Conservation (phyloP, 345 rosid genomes). For the Melastoma malabathricum region DNA sequence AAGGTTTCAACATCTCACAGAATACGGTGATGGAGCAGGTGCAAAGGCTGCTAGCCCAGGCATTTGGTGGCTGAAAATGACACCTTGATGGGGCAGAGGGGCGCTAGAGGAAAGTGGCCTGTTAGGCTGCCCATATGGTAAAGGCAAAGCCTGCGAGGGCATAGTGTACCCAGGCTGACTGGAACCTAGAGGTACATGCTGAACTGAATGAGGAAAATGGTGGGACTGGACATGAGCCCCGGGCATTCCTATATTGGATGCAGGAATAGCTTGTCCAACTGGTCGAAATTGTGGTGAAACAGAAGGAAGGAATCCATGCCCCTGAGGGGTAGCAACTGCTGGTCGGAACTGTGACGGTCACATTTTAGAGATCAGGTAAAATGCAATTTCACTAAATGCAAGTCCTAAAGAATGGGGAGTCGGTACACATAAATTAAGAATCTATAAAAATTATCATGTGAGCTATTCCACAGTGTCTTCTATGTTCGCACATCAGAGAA, state of each 20-base stretch:
- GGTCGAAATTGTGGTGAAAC: conserved; percentile 68
- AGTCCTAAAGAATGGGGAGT: no score
- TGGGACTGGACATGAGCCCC: conserved; percentile 40
- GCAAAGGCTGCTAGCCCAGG: conserved; percentile 44
- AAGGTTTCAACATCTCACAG: conserved; percentile 24
- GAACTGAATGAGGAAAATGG: conserved; percentile 63
- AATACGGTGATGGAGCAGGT: conserved; percentile 39
- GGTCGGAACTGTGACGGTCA: conserved; percentile 52
- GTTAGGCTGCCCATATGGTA: conserved; percentile 44
- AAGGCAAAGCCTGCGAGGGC: conserved; percentile 39
- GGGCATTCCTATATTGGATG: conserved; percentile 38
- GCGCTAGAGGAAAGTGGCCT: conserved; percentile 46
- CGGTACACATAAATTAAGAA: no score
- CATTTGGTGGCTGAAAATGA: conserved; percentile 19
- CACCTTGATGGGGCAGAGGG: conserved; percentile 38
- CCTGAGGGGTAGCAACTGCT: conserved; percentile 45
- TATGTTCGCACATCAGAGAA: no score
- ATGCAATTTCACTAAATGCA: background rate
- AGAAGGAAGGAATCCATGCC: conserved; percentile 45
- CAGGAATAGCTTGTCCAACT: conserved; percentile 42
- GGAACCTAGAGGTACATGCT: conserved; percentile 58
- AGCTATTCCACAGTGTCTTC: no score
- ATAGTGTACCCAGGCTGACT: conserved; percentile 52
- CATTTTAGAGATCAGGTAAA: conserved; percentile 3
- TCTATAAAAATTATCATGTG: no score